Percentiles rank a stretch among this genome's conserved stretches.
phyloP scores from a whole-genome alignment of 345 rosid species.

The Combretum micranthum region DNA sequence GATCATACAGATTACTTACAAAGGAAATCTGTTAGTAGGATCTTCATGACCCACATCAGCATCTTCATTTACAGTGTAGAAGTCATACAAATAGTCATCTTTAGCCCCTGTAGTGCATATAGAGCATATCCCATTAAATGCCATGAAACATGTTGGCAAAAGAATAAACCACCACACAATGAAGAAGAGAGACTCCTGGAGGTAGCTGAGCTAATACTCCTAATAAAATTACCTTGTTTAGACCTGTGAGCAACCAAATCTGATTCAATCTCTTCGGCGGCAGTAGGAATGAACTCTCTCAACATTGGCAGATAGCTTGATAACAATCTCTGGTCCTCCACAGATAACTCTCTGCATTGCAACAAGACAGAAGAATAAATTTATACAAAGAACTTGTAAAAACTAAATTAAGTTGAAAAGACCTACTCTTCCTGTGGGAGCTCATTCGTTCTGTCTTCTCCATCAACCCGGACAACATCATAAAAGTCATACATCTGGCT shows the following conservation, averaged over 20 bases:
- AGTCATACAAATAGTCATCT: conserved; percentile 75
- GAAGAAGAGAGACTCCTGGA: background rate
- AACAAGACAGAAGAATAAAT: conserved; percentile 8
- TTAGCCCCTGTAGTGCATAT: conserved; percentile 2
- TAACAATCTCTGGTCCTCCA: conserved; percentile 64
- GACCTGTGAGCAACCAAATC: conserved; percentile 31
- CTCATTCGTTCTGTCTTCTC: conserved; percentile 23
- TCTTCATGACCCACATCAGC: conserved; percentile 27
- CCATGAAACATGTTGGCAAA: background rate
- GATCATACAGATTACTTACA: conserved; percentile 34
- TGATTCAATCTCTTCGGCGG: conserved; percentile 72
- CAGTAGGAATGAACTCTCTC: conserved; percentile 65
- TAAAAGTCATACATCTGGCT: conserved; percentile 57
- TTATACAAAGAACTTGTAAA: conserved; percentile 5
- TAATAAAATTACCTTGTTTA: conserved; percentile 23
- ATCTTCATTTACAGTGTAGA: conserved; percentile 49
- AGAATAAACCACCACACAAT: background rate
- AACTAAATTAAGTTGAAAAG: background rate
- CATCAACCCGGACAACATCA: conserved; percentile 74
- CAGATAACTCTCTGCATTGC: conserved; percentile 38
- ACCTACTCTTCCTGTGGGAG: conserved; percentile 46
- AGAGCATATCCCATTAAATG: conserved; percentile 4
- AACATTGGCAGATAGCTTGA: conserved; percentile 70
- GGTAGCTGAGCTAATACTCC: background rate
- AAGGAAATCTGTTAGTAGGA: conserved; percentile 36